Conservation (phyloP, 495 filamentous ascomycete species). For the Penicillium fimorum region DNA sequence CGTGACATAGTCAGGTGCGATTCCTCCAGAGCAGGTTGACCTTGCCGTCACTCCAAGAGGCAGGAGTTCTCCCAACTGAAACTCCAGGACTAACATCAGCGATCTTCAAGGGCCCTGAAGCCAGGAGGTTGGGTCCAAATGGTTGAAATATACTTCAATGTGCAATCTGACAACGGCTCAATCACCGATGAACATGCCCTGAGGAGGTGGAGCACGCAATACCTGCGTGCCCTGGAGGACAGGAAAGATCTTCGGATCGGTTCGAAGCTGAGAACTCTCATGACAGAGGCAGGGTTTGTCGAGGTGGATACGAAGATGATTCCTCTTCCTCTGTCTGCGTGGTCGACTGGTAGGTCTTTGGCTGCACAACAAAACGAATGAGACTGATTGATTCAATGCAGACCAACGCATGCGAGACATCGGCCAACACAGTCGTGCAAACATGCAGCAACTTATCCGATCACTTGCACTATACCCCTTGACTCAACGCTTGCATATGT, state of each 20-base stretch:
- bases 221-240: slow-evolving; percentile 62
- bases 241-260: slow-evolving; percentile 71
- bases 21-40: not conserved
- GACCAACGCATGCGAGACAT: slow-evolving; percentile 62
- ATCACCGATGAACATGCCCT: slow-evolving; percentile 70
- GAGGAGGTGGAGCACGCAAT: slow-evolving; percentile 68
- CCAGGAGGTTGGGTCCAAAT: slow-evolving; percentile 88
- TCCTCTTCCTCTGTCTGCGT: slow-evolving; percentile 69
- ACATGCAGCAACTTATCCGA: slow-evolving; percentile 58
- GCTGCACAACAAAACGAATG: not conserved
- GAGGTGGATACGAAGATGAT: slow-evolving; percentile 72
- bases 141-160: slow-evolving; percentile 82
- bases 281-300: slow-evolving; percentile 67
- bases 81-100: slow-evolving; percentile 19
- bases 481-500: slow-evolving; percentile 57
- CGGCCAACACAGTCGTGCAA: slow-evolving; percentile 59
- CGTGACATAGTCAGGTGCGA: slow-evolving; percentile 67
- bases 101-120: slow-evolving; percentile 51
- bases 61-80: not conserved
- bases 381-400: slow-evolving; percentile 28
- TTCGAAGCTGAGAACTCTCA: slow-evolving; percentile 58
- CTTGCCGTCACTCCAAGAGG: slow-evolving; percentile 1
- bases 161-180: slow-evolving; percentile 87
- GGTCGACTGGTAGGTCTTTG: slow-evolving; percentile 61
- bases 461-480: slow-evolving; percentile 65